phyloP scores from a whole-genome alignment of 2,329 filamentous ascomycete species.

The Purpureocillium takamizusanense region DNA sequence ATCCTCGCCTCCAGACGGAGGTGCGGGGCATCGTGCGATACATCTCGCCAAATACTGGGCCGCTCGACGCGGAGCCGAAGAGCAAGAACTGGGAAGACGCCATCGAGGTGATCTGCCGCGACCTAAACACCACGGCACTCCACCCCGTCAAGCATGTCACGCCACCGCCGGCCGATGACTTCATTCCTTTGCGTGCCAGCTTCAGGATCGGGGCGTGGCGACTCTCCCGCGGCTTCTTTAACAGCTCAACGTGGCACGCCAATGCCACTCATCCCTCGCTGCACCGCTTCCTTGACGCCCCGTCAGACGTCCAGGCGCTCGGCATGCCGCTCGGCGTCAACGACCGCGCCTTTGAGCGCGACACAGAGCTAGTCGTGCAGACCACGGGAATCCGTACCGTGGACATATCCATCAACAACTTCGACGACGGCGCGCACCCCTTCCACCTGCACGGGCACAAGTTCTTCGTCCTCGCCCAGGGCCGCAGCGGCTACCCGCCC shows the following conservation, averaged over 20 bases:
- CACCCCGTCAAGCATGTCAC: conserved; percentile 26
- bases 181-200: conserved; percentile 38
- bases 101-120: conserved; percentile 39
- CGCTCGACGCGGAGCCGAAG: conserved; percentile 10
- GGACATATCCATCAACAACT: conserved; percentile 50
- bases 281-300: conserved; percentile 22
- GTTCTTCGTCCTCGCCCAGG: conserved; percentile 37
- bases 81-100: conserved; percentile 41
- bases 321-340: conserved; percentile 16
- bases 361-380: conserved; percentile 35
- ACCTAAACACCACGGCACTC: conserved; percentile 41
- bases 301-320: conserved; percentile 7
- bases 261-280: conserved; percentile 26
- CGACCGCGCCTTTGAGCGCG: conserved; percentile 16
- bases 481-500: conserved; percentile 24
- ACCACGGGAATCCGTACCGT: conserved; percentile 41
- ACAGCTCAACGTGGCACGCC: conserved; percentile 37
- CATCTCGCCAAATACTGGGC: neutral
- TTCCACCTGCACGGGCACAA: conserved; percentile 52
- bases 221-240: conserved; percentile 45
- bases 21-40: conserved; percentile 22
- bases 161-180: conserved; percentile 26
- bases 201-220: conserved; percentile 47
- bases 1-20: conserved; percentile 20
- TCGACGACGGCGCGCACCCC: conserved; percentile 38